These are phyloP conservation scores for Phytophthora capsici DNA, from an alignment of 352 stramenopile genomes.

Conservation along the genomic window DNA sequence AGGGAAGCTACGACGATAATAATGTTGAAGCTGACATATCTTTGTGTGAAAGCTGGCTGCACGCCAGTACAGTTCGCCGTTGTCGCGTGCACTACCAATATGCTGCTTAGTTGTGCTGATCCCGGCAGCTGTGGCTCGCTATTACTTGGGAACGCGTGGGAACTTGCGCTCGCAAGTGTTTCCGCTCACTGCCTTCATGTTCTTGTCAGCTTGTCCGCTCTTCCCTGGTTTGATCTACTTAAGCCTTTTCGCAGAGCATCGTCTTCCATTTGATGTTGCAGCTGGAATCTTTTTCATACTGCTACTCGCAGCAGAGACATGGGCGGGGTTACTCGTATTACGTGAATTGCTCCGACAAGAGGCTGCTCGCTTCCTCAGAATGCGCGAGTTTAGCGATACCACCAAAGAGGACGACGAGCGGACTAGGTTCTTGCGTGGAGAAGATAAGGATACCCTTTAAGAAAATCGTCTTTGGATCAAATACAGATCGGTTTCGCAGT, in stretches of 20 bases:
- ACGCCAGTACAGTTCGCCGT: constrained; percentile 48
- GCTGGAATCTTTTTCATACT: constrained; percentile 39
- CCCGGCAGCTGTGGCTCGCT: constrained; percentile 51
- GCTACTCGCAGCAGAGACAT: constrained; percentile 51
- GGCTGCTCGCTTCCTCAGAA: constrained; percentile 60
- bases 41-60: constrained; percentile 29
- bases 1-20: neutral
- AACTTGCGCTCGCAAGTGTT: constrained; percentile 70
- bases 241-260: constrained; percentile 59
- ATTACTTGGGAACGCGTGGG: constrained; percentile 63
- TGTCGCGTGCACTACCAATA: constrained; percentile 49
- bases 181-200: constrained; percentile 70
- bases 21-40: constrained; percentile 3
- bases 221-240: constrained; percentile 62
- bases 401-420: constrained; percentile 29
- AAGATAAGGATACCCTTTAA: constrained; percentile 15
- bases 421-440: constrained; percentile 21
- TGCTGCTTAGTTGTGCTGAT: constrained; percentile 56
- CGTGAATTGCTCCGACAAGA: constrained; percentile 63
- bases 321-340: constrained; percentile 50
- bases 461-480: neutral
- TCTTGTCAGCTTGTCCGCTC: constrained; percentile 67
- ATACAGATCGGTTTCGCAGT: neutral
- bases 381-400: constrained; percentile 41
- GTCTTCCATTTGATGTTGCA: constrained; percentile 56